phyloP scores from a whole-genome alignment of 805 yeast genomes.

The Komagataella populi region DNA sequence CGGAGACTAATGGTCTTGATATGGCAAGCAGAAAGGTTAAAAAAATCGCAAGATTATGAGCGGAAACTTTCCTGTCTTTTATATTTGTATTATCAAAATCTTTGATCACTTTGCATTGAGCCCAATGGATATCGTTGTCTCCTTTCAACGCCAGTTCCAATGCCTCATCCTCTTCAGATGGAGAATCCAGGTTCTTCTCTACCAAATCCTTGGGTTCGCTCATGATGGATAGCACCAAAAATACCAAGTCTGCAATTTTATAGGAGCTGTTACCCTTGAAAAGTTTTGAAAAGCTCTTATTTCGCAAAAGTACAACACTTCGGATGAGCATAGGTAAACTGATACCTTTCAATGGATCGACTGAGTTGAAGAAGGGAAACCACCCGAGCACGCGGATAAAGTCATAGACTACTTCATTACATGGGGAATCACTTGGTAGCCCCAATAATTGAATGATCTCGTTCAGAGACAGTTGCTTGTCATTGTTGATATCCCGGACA shows the following conservation, averaged over 20 bases:
- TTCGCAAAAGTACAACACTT: background rate
- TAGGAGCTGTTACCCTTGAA: background rate
- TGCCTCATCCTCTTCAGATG: background rate
- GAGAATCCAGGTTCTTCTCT: background rate
- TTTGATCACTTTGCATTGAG: background rate
- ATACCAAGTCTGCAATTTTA: background rate
- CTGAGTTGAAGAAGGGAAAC: background rate
- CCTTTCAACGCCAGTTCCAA: background rate
- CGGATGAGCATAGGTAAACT: background rate
- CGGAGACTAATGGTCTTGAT: conserved; percentile 16
- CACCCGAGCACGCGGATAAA: background rate
- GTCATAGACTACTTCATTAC: background rate
- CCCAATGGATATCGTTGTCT: background rate
- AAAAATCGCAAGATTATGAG: conserved; percentile 25
- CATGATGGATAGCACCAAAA: background rate
- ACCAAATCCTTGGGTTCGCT: background rate
- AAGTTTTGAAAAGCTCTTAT: background rate
- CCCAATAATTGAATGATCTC: background rate
- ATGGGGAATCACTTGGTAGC: background rate
- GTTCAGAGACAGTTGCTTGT: background rate
- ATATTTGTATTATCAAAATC: background rate
- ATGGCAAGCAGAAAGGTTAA: conserved; percentile 35
- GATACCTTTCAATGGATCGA: background rate
- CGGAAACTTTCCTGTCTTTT: conserved; percentile 17
- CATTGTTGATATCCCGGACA: background rate